Evolutionary conservation across 192 early-diverging fungal species (phyloP).

Genomic region (Thamnidium elegans): DNA sequence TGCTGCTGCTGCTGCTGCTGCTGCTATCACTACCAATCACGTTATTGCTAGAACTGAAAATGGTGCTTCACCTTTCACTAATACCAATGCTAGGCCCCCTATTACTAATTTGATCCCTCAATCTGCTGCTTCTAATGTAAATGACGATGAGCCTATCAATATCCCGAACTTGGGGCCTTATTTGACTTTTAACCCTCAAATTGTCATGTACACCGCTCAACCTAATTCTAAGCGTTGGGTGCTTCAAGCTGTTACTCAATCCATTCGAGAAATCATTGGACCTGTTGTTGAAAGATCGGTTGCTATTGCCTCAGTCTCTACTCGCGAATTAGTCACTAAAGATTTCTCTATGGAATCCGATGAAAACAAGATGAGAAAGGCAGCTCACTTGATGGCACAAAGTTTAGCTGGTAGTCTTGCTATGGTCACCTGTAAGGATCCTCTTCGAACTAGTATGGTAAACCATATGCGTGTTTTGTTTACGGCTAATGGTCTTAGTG

Average conservation of each 20-base stretch:
- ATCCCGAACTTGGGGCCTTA: constrained; percentile 63
- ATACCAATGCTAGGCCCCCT: background rate
- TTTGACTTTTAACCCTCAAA: constrained; percentile 77
- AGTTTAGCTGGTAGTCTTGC: constrained; percentile 71
- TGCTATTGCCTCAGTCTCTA: constrained; percentile 88
- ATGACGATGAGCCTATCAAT: constrained; percentile 16
- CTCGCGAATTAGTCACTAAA: constrained; percentile 88
- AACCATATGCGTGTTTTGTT: constrained; percentile 68
- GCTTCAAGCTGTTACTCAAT: constrained; percentile 42
- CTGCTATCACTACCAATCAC: no score
- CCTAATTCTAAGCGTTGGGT: constrained; percentile 89
- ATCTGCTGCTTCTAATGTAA: background rate
- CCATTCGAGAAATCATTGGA: constrained; percentile 57
- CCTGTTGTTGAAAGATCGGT: constrained; percentile 93
- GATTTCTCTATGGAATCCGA: constrained; percentile 95
- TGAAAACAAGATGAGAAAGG: constrained; percentile 90
- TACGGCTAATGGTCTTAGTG: constrained; percentile 71
- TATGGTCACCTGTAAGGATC: constrained; percentile 91
- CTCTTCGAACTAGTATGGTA: constrained; percentile 81
- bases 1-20: no score
- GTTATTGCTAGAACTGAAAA: background rate
- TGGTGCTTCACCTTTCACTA: background rate
- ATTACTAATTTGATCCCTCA: constrained; percentile 1
- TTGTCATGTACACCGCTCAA: constrained; percentile 73
- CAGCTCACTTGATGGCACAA: constrained; percentile 95